These are phyloP conservation scores for Suhomyces kilbournensis DNA, from an alignment of 805 yeast genomes.

Conservation along the genomic window DNA sequence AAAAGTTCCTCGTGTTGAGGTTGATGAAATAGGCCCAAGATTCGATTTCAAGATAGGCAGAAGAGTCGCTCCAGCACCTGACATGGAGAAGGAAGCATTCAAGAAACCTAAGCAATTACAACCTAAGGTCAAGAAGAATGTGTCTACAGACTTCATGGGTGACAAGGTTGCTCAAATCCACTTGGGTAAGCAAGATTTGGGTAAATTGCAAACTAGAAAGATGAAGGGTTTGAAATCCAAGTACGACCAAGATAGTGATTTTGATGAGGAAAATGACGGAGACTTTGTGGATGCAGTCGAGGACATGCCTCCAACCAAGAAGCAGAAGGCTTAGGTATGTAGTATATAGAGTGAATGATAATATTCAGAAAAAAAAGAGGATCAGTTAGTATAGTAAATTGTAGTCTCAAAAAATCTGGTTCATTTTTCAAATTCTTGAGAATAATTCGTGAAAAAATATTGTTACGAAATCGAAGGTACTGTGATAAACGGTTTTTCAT, in stretches of 20 bases:
- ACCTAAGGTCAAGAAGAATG: slow-evolving; percentile 82
- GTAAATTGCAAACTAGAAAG: slow-evolving; percentile 90
- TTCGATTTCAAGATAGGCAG: slow-evolving; percentile 91
- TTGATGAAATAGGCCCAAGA: slow-evolving; percentile 94
- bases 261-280: slow-evolving; percentile 48
- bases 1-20: slow-evolving; percentile 88
- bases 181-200: slow-evolving; percentile 91
- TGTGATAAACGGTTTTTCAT: neutral
- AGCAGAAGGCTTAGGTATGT: neutral
- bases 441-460: no score
- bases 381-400: no score
- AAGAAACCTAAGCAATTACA: slow-evolving; percentile 78
- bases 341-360: neutral
- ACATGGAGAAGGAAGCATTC: slow-evolving; percentile 85
- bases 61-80: slow-evolving; percentile 76
- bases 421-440: no score
- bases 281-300: slow-evolving; percentile 16
- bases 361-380: neutral
- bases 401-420: neutral
- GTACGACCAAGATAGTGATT: slow-evolving; percentile 73
- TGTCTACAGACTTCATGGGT: slow-evolving; percentile 84
- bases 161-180: slow-evolving; percentile 96
- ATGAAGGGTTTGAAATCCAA: slow-evolving; percentile 94
- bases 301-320: slow-evolving; percentile 11
- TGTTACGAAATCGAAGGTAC: no score